These are phyloP conservation scores for Pisolithus thermaeus DNA, from an alignment of 1,284 basidiomycete genomes.

Conservation along the genomic window DNA sequence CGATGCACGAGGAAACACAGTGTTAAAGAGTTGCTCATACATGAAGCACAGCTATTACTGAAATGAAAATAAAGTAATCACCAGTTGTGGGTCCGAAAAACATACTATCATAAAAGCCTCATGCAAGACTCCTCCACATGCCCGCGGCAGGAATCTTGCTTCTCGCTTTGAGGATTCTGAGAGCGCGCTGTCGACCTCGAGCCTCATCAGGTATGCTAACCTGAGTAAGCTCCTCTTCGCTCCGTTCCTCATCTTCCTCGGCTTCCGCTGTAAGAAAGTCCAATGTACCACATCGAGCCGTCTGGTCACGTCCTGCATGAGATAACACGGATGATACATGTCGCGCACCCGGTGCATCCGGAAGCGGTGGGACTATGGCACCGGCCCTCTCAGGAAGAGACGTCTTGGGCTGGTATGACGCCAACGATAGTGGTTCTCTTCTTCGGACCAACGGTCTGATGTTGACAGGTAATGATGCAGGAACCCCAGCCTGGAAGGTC, in stretches of 20 bases:
- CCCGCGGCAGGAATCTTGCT: constrained; percentile 56
- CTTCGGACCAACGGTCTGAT: constrained; percentile 41
- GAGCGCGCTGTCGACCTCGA: constrained; percentile 51
- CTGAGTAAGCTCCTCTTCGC: constrained; percentile 25
- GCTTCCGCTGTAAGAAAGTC: constrained; percentile 49
- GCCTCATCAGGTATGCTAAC: constrained; percentile 26
- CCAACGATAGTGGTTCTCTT: constrained; percentile 36
- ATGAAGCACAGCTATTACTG: constrained; percentile 31
- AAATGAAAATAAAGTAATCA: constrained; percentile 12
- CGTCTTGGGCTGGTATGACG: constrained; percentile 52
- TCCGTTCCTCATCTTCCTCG: constrained; percentile 39
- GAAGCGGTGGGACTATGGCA: constrained; percentile 23
- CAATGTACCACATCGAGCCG: constrained; percentile 47
- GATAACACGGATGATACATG: constrained; percentile 41
- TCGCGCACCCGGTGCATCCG: constrained; percentile 9
- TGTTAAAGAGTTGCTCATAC: constrained; percentile 13
- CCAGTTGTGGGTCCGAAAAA: constrained; percentile 8
- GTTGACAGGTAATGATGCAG: constrained; percentile 56
- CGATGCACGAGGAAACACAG: constrained; percentile 20
- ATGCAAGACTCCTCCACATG: constrained; percentile 76
- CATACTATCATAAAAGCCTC: constrained; percentile 1
- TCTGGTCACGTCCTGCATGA: constrained; percentile 63
- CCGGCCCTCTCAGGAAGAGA: constrained; percentile 34
- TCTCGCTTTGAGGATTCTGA: constrained; percentile 61
- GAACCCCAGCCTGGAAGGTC: constrained; percentile 27